These are phyloP conservation scores for Globisporangium nodosum DNA, from an alignment of 352 stramenopile genomes.

Conservation along the genomic window DNA sequence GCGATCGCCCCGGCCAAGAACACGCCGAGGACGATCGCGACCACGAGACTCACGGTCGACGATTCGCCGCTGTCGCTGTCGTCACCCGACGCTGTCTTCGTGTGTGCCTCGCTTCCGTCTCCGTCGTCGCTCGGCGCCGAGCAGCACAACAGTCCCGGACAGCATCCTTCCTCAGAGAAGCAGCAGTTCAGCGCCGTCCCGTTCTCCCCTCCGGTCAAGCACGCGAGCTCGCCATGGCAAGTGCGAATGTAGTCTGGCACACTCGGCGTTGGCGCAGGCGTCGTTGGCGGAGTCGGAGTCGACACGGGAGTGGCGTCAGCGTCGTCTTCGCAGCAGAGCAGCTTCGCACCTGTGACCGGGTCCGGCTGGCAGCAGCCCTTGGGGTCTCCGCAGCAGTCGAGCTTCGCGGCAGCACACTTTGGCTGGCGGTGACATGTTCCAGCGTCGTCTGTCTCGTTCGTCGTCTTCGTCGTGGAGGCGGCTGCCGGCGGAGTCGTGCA, in stretches of 20 bases:
- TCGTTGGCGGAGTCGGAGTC: not conserved
- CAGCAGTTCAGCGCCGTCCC: constrained; percentile 25
- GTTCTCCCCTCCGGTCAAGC: constrained; percentile 18
- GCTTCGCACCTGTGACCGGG: constrained; percentile 11
- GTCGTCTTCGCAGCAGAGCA: constrained; percentile 17
- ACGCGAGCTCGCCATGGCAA: constrained; percentile 16
- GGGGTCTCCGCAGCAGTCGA: constrained; percentile 18
- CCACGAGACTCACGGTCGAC: constrained; percentile 24
- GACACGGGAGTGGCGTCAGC: not conserved
- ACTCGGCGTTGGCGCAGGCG: not conserved
- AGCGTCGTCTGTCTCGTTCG: not conserved
- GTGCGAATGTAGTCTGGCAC: constrained; percentile 4
- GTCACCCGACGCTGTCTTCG: constrained; percentile 7
- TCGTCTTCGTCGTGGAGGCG: not conserved
- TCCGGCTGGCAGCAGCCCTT: constrained; percentile 25
- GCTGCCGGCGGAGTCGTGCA: constrained; percentile 19
- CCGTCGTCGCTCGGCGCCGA: not conserved
- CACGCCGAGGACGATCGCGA: constrained; percentile 34
- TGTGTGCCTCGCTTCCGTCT: not conserved
- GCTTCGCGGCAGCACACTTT: constrained; percentile 17
- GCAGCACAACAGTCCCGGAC: constrained; percentile 20
- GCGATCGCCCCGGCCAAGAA: constrained; percentile 29
- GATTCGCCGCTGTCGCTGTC: not conserved
- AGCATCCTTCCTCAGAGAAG: constrained; percentile 16
- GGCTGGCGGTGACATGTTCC: constrained; percentile 28